phyloP scores from a whole-genome alignment of 2,329 filamentous ascomycete species.

The Colletotrichum sp. region DNA sequence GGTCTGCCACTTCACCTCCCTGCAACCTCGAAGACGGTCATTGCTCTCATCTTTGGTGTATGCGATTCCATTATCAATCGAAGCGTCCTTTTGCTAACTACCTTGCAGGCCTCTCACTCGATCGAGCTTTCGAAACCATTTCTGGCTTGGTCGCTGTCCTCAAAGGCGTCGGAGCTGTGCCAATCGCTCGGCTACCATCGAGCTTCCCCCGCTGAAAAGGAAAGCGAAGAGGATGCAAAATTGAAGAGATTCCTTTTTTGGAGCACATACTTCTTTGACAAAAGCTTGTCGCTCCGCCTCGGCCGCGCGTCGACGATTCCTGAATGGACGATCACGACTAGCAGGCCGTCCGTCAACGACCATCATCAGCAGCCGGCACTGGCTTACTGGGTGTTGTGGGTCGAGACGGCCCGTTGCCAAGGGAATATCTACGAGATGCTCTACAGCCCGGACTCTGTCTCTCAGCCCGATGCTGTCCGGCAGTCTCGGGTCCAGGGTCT shows the following conservation, averaged over 20 bases:
- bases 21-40: slow-evolving; percentile 27
- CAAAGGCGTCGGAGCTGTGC: slow-evolving; percentile 35
- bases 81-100: not conserved
- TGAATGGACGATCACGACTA: slow-evolving; percentile 59
- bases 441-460: slow-evolving; percentile 49
- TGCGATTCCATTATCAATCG: not conserved
- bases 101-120: slow-evolving; percentile 29
- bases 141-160: slow-evolving; percentile 32
- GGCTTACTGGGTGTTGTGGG: slow-evolving; percentile 51
- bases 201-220: slow-evolving; percentile 23
- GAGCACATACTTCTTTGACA: slow-evolving; percentile 62
- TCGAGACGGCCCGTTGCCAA: slow-evolving; percentile 55
- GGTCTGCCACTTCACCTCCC: slow-evolving; percentile 36
- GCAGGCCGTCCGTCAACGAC: not conserved
- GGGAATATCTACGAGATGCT: slow-evolving; percentile 61
- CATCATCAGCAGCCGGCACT: slow-evolving; percentile 21
- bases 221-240: slow-evolving; percentile 29
- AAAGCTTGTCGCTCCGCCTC: slow-evolving; percentile 59
- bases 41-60: slow-evolving; percentile 26
- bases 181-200: slow-evolving; percentile 36
- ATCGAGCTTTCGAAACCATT: slow-evolving; percentile 38
- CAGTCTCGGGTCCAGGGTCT: slow-evolving; percentile 35
- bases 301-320: slow-evolving; percentile 59
- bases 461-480: slow-evolving; percentile 36
- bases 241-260: slow-evolving; percentile 54